Evolutionary conservation across 345 rosid genomes (phyloP).

Genomic region (Moringa oleifera): DNA sequence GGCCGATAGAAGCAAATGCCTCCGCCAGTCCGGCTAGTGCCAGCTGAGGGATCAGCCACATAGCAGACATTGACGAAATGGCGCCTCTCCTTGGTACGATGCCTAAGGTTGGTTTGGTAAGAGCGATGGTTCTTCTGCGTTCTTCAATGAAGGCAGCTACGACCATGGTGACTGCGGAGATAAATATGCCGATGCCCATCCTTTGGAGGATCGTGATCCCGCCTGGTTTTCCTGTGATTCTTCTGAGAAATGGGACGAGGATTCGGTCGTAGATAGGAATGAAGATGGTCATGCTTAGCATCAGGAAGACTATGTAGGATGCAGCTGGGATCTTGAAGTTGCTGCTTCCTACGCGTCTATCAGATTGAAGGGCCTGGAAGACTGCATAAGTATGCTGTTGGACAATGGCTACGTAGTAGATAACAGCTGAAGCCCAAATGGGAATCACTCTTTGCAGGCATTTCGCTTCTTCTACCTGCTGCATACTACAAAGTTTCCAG

Average conservation of each 20-base stretch:
- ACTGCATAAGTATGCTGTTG: conserved; percentile 19
- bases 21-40: conserved; percentile 41
- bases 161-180: conserved; percentile 29
- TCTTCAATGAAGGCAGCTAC: conserved; percentile 45
- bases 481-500: too few relatives aligned
- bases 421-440: conserved; percentile 8
- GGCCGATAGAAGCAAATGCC: conserved; percentile 36
- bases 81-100: conserved; percentile 33
- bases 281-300: conserved; percentile 45
- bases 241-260: conserved; percentile 37
- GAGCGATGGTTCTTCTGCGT: conserved; percentile 33
- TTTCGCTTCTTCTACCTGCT: neutral
- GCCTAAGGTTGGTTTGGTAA: too few relatives aligned
- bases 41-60: conserved; percentile 53
- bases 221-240: conserved; percentile 32
- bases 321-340: too few relatives aligned
- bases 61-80: conserved; percentile 46
- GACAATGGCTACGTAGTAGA: neutral
- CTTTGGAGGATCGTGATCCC: conserved; percentile 46
- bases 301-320: conserved; percentile 42
- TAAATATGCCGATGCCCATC: conserved; percentile 35
- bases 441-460: conserved; percentile 8
- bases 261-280: conserved; percentile 49
- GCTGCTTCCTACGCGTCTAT: conserved; percentile 36
- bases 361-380: conserved; percentile 41